These are phyloP conservation scores for Trichoderma reesei DNA, from an alignment of 495 filamentous ascomycete genomes.

Conservation along the genomic window DNA sequence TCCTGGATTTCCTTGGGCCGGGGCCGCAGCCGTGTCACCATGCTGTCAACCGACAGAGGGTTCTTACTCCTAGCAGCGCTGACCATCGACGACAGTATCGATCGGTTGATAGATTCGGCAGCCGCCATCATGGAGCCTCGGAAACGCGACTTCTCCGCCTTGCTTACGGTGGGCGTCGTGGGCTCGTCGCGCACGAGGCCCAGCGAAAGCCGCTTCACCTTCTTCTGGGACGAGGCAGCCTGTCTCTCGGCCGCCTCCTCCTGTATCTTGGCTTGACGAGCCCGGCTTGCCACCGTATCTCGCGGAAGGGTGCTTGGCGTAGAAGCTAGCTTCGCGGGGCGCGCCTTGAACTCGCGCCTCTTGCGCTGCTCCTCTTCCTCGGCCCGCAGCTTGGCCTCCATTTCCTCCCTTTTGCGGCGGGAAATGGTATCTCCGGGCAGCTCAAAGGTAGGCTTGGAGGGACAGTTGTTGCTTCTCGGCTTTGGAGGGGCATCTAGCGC, in stretches of 20 bases:
- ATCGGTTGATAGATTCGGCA: constrained; percentile 15
- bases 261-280: constrained; percentile 37
- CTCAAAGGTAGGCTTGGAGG: constrained; percentile 55
- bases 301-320: constrained; percentile 29
- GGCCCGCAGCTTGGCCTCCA: constrained; percentile 51
- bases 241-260: constrained; percentile 12
- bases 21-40: constrained; percentile 34
- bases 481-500: constrained; percentile 37
- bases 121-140: neutral
- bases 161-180: constrained; percentile 11
- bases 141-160: constrained; percentile 2
- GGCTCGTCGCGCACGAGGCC: neutral
- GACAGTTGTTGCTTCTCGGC: constrained; percentile 44
- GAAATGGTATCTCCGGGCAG: constrained; percentile 66
- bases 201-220: constrained; percentile 7
- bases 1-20: constrained; percentile 55
- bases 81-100: constrained; percentile 27
- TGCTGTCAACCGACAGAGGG: constrained; percentile 37
- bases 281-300: constrained; percentile 49
- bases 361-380: constrained; percentile 51
- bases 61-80: constrained; percentile 34
- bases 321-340: constrained; percentile 42
- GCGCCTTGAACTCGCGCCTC: constrained; percentile 54
- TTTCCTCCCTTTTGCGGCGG: constrained; percentile 54
- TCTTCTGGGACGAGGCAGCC: constrained; percentile 11